These are phyloP conservation scores for Aspergillus avenaceus DNA, from an alignment of 495 filamentous ascomycete species.

Conservation along the genomic window DNA sequence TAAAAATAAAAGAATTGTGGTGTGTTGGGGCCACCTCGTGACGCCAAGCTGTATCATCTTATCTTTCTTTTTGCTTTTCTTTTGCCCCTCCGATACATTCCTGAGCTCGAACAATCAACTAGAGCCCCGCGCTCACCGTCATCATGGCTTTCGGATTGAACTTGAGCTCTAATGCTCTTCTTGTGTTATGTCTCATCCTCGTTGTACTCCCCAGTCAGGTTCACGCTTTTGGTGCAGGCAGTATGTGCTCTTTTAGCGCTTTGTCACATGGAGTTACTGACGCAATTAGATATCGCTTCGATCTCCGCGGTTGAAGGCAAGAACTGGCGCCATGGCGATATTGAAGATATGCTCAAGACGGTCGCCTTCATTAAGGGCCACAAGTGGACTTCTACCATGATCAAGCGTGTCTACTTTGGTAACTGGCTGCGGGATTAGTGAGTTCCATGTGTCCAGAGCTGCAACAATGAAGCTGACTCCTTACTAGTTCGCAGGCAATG, in stretches of 20 bases:
- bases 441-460: constrained; percentile 5
- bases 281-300: constrained; percentile 66
- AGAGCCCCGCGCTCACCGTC: not conserved
- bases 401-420: constrained; percentile 91
- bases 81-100: constrained; percentile 5
- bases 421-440: constrained; percentile 49
- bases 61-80: constrained; percentile 2
- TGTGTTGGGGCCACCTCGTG: not conserved
- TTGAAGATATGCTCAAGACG: constrained; percentile 89
- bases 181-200: constrained; percentile 60
- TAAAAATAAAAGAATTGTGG: not conserved
- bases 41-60: not conserved
- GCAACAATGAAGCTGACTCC: constrained; percentile 12
- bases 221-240: constrained; percentile 87
- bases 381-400: constrained; percentile 90
- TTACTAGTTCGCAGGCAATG: constrained; percentile 75
- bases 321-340: constrained; percentile 97
- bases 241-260: constrained; percentile 20
- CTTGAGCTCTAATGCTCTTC: constrained; percentile 29
- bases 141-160: constrained; percentile 27
- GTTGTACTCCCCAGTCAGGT: constrained; percentile 42
- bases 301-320: constrained; percentile 90
- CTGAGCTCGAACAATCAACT: not conserved
- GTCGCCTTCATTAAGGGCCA: constrained; percentile 83
- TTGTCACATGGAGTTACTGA: constrained; percentile 2